phyloP scores from a whole-genome alignment of 192 early-diverging fungal species.

The Coemansia sp. region DNA sequence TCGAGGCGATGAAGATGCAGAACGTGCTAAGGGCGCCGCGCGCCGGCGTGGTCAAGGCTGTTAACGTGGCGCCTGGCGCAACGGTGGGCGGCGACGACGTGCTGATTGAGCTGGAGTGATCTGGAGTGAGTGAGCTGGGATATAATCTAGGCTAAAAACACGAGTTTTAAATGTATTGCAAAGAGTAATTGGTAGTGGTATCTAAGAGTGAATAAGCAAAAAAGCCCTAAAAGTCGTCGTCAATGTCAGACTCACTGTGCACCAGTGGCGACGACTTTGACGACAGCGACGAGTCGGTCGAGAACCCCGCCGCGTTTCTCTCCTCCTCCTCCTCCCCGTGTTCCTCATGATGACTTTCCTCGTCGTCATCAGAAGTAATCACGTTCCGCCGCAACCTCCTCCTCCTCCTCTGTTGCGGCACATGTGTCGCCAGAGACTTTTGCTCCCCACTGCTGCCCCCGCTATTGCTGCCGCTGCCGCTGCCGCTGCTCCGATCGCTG shows the following conservation, averaged over 20 bases:
- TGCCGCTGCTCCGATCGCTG: no score
- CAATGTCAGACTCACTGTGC: neutral
- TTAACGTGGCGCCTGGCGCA: slow-evolving; percentile 68
- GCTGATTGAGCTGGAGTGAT: slow-evolving; percentile 69
- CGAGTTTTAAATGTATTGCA: no score
- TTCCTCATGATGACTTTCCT: slow-evolving; percentile 3
- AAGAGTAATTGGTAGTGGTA: no score
- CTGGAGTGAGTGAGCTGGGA: no score
- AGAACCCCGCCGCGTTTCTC: neutral
- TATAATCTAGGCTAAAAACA: no score
- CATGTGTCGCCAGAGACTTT: no score
- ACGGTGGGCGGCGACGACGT: slow-evolving; percentile 79
- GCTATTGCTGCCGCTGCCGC: no score
- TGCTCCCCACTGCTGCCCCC: no score
- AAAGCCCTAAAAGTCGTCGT: neutral
- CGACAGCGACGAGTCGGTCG: slow-evolving; percentile 3
- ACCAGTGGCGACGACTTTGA: slow-evolving; percentile 8
- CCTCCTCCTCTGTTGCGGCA: no score
- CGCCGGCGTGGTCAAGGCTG: slow-evolving; percentile 73
- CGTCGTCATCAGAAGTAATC: slow-evolving; percentile 33
- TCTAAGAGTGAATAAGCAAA: neutral
- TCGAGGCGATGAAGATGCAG: slow-evolving; percentile 98
- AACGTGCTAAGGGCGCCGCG: slow-evolving; percentile 81
- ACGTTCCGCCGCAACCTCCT: slow-evolving; percentile 32
- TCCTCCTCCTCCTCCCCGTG: neutral